phyloP scores from a whole-genome alignment of 2,329 filamentous ascomycete genomes.

The Pestalotiopsis sp. region DNA sequence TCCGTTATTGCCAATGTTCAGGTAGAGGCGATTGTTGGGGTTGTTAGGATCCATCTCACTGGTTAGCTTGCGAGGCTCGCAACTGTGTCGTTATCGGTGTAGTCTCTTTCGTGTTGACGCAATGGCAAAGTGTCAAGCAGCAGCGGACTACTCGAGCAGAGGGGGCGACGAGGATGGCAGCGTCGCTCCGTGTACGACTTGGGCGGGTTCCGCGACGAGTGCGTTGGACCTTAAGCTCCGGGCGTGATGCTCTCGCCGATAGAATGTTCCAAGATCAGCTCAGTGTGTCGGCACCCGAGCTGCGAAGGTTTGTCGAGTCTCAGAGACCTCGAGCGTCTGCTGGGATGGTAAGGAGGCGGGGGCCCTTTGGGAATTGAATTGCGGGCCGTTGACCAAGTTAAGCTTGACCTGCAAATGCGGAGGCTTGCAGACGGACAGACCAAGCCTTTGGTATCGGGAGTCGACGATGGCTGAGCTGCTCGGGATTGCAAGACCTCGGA shows the following conservation, averaged over 20 bases:
- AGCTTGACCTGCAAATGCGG: not conserved
- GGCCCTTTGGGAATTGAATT: slow-evolving; percentile 1
- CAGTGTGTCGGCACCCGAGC: not conserved
- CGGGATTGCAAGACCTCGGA: not conserved
- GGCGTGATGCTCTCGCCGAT: not conserved
- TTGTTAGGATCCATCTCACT: slow-evolving; percentile 40
- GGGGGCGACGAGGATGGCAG: not conserved
- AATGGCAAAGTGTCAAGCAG: not conserved
- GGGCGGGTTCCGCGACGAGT: not conserved
- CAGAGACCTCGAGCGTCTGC: not conserved
- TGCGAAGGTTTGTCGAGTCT: not conserved
- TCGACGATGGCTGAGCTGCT: not conserved
- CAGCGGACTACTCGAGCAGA: not conserved
- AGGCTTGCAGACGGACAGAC: not conserved
- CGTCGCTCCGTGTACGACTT: not conserved
- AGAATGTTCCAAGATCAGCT: not conserved
- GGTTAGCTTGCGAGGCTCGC: not conserved
- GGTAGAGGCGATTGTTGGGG: slow-evolving; percentile 62
- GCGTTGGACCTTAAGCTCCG: not conserved
- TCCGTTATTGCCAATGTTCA: slow-evolving; percentile 69
- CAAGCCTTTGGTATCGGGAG: not conserved
- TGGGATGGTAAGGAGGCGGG: not conserved
- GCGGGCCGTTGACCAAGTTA: not conserved
- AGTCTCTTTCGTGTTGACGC: not conserved
- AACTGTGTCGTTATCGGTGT: not conserved